Conservation (phyloP, 495 filamentous ascomycete species). For the Aspergillus avenaceus region DNA sequence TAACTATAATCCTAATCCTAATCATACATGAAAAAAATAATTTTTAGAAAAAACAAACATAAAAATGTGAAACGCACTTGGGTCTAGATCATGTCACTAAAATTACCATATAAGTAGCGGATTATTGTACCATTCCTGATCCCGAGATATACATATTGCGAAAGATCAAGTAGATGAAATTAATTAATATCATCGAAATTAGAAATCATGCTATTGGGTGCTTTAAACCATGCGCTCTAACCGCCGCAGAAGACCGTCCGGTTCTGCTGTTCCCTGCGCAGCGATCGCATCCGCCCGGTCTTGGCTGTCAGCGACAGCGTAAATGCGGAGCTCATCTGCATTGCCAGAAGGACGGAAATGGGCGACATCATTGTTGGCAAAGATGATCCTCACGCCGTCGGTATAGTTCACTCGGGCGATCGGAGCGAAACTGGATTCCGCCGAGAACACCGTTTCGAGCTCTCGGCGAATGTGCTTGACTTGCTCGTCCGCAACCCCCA, state of each 20-base stretch:
- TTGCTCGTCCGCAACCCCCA: neutral
- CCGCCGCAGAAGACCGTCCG: constrained; percentile 17
- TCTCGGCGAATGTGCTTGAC: constrained; percentile 10
- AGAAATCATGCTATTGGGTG: too few relatives aligned
- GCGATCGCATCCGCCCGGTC: constrained; percentile 21
- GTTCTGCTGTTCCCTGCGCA: constrained; percentile 15
- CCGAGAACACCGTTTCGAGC: constrained; percentile 18
- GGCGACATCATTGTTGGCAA: constrained; percentile 24
- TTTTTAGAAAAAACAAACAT: too few relatives aligned
- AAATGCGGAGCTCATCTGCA: constrained; percentile 27
- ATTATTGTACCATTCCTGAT: too few relatives aligned
- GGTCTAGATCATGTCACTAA: too few relatives aligned
- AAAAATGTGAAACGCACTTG: too few relatives aligned
- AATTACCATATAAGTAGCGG: too few relatives aligned
- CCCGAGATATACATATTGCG: too few relatives aligned
- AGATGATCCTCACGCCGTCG: constrained; percentile 21
- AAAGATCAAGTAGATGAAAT: too few relatives aligned
- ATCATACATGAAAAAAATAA: too few relatives aligned
- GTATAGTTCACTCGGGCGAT: constrained; percentile 20
- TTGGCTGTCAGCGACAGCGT: constrained; percentile 20
- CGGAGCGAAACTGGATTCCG: constrained; percentile 14
- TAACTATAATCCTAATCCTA: too few relatives aligned
- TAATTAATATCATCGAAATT: too few relatives aligned
- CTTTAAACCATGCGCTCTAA: constrained; percentile 11
- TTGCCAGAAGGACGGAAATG: constrained; percentile 27